Base-by-base conservation (phyloP, 306 rosid genomes). In the Castanospermum australe region DNA sequence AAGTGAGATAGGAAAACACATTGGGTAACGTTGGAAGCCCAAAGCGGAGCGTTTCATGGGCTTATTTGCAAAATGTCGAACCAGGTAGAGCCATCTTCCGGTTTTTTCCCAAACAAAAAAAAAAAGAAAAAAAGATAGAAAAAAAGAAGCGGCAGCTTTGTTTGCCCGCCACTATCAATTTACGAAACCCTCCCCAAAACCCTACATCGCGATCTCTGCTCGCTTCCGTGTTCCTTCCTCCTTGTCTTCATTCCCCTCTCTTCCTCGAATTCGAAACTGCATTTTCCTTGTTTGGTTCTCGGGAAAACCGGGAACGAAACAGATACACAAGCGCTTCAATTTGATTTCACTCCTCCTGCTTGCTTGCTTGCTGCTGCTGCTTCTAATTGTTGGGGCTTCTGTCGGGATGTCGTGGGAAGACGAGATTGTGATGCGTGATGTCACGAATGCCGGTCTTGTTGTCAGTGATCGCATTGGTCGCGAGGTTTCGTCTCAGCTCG, bases 401-500 rank as follows among this genome's bases (percentile, higher is more conserved):
- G 25, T 3, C 67, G 72, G 28, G 35, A 92, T 90, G 99, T 87
- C 98, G 78, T 69, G 91, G 89, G 96, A 92, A 77, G 98, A 93
- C 70, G 97, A 90, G 71, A 77, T 95, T 36, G 88, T 91, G 47
- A 78, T 93, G 84, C 97, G 92, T 2, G 99, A 95, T 47, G 98
- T 95, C 33, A 86, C 88, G 13, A 89, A 89, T 71, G 97, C 97
- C 5, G 97, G 98, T 35, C 85, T 93, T 1, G 94, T 87, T 28
- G 91, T 93, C 68, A 86, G 88, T 69, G 97, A 95, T 86, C 97
- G 97, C 76, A 95, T 91, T 88, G 94, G 92, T 72, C 91, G 96
- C 32, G 97, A 95, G 78, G 88, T 78, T 47, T 84, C 96, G 21
- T 86, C 98, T 52, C 98, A 95, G 83, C 93, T 90, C 60, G 98